A percentile compares a stretch with the other conserved stretches of the same genome.
Conservation (phyloP, 192 early-diverging fungal genomes). For the Kappamyces sp. region DNA sequence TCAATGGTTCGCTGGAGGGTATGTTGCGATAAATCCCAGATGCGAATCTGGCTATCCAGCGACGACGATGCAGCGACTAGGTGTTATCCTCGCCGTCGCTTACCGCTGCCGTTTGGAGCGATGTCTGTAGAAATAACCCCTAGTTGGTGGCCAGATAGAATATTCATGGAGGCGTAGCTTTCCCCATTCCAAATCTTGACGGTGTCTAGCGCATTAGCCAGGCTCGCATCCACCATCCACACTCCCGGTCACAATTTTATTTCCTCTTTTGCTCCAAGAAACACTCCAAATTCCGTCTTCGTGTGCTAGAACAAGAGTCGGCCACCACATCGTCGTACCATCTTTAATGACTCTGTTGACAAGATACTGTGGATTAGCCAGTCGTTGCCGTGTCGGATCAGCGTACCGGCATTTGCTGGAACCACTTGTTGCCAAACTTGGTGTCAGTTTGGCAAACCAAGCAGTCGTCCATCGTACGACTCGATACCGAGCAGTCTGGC, state of each 20-base stretch:
- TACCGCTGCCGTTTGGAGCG: conserved; percentile 46
- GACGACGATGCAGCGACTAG: conserved; percentile 67
- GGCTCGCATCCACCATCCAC: conserved; percentile 41
- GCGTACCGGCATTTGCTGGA: too few species aligned
- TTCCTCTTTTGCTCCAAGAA: conserved; percentile 63
- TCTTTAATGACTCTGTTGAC: conserved; percentile 10
- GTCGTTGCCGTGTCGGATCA: too few species aligned
- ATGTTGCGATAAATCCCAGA: conserved; percentile 65
- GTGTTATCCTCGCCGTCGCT: not conserved
- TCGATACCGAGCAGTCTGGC: too few species aligned
- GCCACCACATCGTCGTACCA: not conserved
- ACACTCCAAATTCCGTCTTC: conserved; percentile 78
- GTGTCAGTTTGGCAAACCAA: too few species aligned
- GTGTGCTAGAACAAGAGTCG: conserved; percentile 50
- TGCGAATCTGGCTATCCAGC: conserved; percentile 68
- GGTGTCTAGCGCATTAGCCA: conserved; percentile 24
- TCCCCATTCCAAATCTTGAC: conserved; percentile 74
- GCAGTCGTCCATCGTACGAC: too few species aligned
- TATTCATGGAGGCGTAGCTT: conserved; percentile 41
- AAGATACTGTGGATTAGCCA: too few species aligned
- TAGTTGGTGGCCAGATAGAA: conserved; percentile 69
- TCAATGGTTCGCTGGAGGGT: conserved; percentile 55
- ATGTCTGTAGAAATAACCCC: conserved; percentile 72
- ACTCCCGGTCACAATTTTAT: conserved; percentile 69
- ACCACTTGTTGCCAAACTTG: too few species aligned